Conservation (phyloP, 2,329 filamentous ascomycete species). For the Pseudomassariella vexata region DNA sequence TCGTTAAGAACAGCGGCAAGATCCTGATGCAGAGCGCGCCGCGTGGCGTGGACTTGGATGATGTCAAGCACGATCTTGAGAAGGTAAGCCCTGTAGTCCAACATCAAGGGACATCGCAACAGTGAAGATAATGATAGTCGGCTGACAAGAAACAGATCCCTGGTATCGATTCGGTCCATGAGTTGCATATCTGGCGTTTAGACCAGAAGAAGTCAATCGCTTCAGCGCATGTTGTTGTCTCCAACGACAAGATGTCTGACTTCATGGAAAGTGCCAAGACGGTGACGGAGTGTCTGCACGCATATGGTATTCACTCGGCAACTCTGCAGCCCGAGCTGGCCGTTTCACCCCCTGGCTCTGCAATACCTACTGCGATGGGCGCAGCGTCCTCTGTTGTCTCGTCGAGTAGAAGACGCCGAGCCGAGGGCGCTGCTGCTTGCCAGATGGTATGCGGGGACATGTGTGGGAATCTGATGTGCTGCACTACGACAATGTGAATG, state of each 20-base stretch:
- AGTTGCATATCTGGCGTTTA: slow-evolving; percentile 69
- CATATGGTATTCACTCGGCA: slow-evolving; percentile 66
- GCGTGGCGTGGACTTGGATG: slow-evolving; percentile 48
- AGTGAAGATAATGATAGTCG: no score
- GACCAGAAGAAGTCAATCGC: slow-evolving; percentile 66
- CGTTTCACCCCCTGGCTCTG: not conserved
- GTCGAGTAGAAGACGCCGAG: slow-evolving; percentile 23
- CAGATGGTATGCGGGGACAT: slow-evolving; percentile 25
- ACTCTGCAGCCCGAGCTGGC: slow-evolving; percentile 62
- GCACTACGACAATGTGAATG: no score
- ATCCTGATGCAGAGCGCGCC: slow-evolving; percentile 67
- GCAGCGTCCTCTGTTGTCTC: slow-evolving; percentile 9
- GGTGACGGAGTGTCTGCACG: slow-evolving; percentile 64
- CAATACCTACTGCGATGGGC: no score
- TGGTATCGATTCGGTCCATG: slow-evolving; percentile 62
- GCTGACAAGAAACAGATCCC: slow-evolving; percentile 43
- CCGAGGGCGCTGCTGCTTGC: slow-evolving; percentile 14
- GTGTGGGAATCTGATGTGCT: slow-evolving; percentile 23
- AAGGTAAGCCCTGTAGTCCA: slow-evolving; percentile 33
- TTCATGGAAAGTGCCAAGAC: slow-evolving; percentile 58
- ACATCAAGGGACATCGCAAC: no score
- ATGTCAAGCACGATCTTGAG: slow-evolving; percentile 65
- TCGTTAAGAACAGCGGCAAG: slow-evolving; percentile 55
- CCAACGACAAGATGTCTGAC: slow-evolving; percentile 45
- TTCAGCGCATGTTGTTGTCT: slow-evolving; percentile 62